These are phyloP conservation scores for Fusarium graminum DNA, from an alignment of 2,329 filamentous ascomycete genomes.

Conservation along the genomic window DNA sequence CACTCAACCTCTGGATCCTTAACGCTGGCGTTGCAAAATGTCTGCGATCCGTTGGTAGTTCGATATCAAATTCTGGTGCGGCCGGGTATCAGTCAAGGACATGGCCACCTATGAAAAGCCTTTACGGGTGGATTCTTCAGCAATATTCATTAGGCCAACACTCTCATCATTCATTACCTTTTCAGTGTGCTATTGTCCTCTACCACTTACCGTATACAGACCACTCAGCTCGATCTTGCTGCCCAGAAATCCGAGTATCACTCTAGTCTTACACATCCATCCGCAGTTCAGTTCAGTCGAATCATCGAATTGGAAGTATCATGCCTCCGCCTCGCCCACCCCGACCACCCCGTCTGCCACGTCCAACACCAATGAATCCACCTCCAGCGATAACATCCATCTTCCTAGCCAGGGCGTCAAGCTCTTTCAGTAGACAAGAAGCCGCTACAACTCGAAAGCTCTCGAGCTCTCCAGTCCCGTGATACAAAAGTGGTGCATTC, in stretches of 20 bases:
- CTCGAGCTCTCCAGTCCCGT: conserved; percentile 44
- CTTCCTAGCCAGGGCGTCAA: conserved; percentile 36
- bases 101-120: not conserved
- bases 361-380: conserved; percentile 47
- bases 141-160: too few species aligned
- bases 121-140: not conserved
- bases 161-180: not conserved
- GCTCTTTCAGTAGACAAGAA: conserved; percentile 51
- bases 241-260: not conserved
- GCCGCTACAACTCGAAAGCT: conserved; percentile 58
- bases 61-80: not conserved
- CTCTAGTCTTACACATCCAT: not conserved
- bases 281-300: not conserved
- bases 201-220: not conserved
- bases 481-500: conserved; percentile 10
- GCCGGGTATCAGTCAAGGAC: not conserved
- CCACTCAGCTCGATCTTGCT: not conserved
- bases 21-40: not conserved
- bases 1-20: not conserved
- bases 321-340: conserved; percentile 17
- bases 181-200: not conserved
- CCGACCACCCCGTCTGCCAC: conserved; percentile 21
- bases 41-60: not conserved
- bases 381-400: conserved; percentile 35
- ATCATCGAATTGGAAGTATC: conserved; percentile 41